Base-by-base conservation (phyloP, 2,329 filamentous ascomycete genomes). In the Colletotrichum tamarilloi region DNA sequence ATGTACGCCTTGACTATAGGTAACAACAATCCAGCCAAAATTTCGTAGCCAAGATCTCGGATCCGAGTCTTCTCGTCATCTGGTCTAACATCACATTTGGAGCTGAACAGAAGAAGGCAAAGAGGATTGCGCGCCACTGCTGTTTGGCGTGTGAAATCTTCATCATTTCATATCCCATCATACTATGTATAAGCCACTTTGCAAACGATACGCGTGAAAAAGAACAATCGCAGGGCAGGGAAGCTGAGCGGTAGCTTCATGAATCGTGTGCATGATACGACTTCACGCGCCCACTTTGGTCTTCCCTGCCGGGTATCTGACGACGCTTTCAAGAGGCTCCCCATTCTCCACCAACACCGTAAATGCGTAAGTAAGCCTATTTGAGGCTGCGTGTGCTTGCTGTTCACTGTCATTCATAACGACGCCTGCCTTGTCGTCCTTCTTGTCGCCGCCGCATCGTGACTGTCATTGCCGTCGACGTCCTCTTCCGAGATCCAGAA, bases 401-500 rank as follows among this genome's bases (percentile, higher is more conserved):
- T 42, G 38, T 1, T 8, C 24, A 6, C 30, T 38, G 4, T 19
- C 8, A 16, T 35, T 52, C 28, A 72, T 53, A 63, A 60, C 19
- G 56, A 28, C 9, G 55, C 28, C 35, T 55, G 67, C 26, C 49
- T 56, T 9, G 38, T 12, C 24, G 30, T 22, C 7, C 32, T 65
- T 16, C 28, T 35, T 22, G 9, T 49, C 1, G 60, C 19, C 4
- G 70, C 53, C 5, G 55, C 56, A 14, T 16, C 22, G 28, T 22
- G 46, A 22, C 3, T 9, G 12, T 70, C 60, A 22, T 60, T 70
- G 19, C 46, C 26, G 32, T 60, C 64, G 1, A 32, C 65, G 22
- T 70, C 75, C 19, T 75, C 75, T 42, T 77, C 76, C 0, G 72
- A 73, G 2, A 76, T 58, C 69, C 75, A 75, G 42, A 77, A 76